Percentiles rank a stretch among this genome's conserved stretches.
phyloP scores from a whole-genome alignment of 768 basidiomycete species.

The Neoboletus magnificus region DNA sequence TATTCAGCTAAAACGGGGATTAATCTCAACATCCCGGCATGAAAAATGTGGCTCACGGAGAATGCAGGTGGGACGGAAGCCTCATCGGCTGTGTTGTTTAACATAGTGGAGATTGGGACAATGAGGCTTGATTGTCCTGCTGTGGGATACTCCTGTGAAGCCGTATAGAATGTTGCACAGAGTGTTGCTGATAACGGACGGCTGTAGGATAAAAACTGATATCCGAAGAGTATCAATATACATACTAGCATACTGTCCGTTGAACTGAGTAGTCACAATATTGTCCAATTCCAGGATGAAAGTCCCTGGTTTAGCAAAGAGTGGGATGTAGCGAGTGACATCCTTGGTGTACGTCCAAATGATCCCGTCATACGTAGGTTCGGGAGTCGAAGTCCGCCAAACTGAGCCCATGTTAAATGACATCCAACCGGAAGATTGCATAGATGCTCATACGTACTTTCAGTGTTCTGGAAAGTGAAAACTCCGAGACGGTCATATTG shows the following conservation, averaged over 20 bases:
- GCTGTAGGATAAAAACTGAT: not conserved
- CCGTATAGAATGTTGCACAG: conserved; percentile 68
- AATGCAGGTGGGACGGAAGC: conserved; percentile 73
- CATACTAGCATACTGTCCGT: conserved; percentile 70
- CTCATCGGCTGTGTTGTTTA: conserved; percentile 63
- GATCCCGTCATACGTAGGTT: conserved; percentile 67
- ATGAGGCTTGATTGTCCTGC: conserved; percentile 61
- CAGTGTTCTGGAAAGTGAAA: conserved; percentile 75
- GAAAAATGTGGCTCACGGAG: conserved; percentile 42
- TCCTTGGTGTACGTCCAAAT: conserved; percentile 80
- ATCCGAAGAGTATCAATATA: not conserved
- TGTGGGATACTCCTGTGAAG: conserved; percentile 53
- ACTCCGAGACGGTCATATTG: conserved; percentile 71
- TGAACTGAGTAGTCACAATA: conserved; percentile 50
- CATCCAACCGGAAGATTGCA: not conserved
- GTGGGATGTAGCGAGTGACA: conserved; percentile 65
- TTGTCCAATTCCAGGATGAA: conserved; percentile 78
- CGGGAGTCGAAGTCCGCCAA: conserved; percentile 79
- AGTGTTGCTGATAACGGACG: conserved; percentile 49
- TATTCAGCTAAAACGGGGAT: conserved; percentile 45
- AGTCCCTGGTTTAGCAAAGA: conserved; percentile 64
- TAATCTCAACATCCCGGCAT: not conserved
- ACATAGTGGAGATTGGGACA: conserved; percentile 65
- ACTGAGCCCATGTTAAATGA: conserved; percentile 37
- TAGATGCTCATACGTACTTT: conserved; percentile 46